These are phyloP conservation scores for Xylaria digitata DNA, from an alignment of 2,329 filamentous ascomycete species.

Conservation along the genomic window DNA sequence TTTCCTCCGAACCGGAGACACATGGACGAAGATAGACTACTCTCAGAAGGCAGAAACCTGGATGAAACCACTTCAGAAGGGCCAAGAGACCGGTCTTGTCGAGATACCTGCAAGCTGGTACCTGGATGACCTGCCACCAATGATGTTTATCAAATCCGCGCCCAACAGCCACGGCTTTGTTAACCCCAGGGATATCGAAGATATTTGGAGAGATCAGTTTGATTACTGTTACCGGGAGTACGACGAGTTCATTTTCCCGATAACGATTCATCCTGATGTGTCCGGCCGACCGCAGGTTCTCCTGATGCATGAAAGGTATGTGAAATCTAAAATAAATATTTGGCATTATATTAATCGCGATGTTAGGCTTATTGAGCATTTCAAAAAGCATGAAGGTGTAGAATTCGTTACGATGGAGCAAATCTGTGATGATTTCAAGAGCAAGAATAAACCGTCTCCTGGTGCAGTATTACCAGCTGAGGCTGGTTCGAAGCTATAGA, in stretches of 20 bases:
- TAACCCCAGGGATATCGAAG: conserved; percentile 69
- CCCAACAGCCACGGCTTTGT: conserved; percentile 73
- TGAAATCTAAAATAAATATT: neutral
- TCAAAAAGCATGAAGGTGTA: conserved; percentile 52
- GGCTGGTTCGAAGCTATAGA: conserved; percentile 10
- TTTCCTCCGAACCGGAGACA: conserved; percentile 71
- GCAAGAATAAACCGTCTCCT: conserved; percentile 65
- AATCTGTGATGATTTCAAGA: conserved; percentile 79
- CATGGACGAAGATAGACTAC: conserved; percentile 77
- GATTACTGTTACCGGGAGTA: conserved; percentile 82
- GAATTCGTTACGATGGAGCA: conserved; percentile 55
- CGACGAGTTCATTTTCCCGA: conserved; percentile 80
- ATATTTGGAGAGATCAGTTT: conserved; percentile 74
- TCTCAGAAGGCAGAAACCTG: conserved; percentile 68
- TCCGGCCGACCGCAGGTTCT: conserved; percentile 69
- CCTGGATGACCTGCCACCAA: conserved; percentile 72
- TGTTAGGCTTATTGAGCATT: conserved; percentile 49
- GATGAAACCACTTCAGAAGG: conserved; percentile 74
- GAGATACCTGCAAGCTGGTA: conserved; percentile 73
- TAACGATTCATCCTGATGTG: conserved; percentile 81
- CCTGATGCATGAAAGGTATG: conserved; percentile 37
- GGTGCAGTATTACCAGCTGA: conserved; percentile 68
- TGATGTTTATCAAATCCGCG: conserved; percentile 78
- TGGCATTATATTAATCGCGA: too few relatives aligned
- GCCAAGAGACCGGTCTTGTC: conserved; percentile 70